Conservation (phyloP, 192 early-diverging fungal genomes). For the Pilaira anomala region DNA sequence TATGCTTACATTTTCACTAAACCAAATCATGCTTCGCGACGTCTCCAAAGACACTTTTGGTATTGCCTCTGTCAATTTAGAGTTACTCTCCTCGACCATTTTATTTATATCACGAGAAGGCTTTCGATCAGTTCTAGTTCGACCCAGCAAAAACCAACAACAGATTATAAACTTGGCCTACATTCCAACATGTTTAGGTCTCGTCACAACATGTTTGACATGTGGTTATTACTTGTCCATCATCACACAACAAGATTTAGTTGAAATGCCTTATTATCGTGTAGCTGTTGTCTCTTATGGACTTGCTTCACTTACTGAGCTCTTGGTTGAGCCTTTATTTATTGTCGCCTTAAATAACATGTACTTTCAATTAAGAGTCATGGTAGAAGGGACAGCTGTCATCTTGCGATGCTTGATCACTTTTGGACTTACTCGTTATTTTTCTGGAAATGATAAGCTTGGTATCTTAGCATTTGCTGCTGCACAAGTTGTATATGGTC, state of each 20-base stretch:
- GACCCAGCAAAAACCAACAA: constrained; percentile 48
- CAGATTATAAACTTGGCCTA: constrained; percentile 72
- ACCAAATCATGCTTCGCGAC: constrained; percentile 72
- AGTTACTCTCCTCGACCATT: constrained; percentile 85
- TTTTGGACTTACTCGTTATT: constrained; percentile 54
- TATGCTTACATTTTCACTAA: constrained; percentile 77
- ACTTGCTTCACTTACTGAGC: constrained; percentile 74
- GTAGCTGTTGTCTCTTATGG: constrained; percentile 64
- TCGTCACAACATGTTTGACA: constrained; percentile 54
- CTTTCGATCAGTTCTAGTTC: constrained; percentile 68
- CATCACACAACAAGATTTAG: constrained; percentile 17
- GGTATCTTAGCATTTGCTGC: constrained; percentile 77
- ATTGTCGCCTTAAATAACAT: constrained; percentile 67
- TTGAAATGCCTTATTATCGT: constrained; percentile 46
- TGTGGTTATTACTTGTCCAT: constrained; percentile 48
- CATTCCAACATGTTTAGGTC: constrained; percentile 61
- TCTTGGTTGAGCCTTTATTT: constrained; percentile 84
- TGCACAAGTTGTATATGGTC: constrained; percentile 73
- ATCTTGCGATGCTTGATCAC: constrained; percentile 68
- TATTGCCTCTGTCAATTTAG: constrained; percentile 76
- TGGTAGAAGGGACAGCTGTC: constrained; percentile 81
- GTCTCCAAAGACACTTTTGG: constrained; percentile 75
- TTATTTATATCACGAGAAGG: constrained; percentile 89
- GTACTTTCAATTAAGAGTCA: constrained; percentile 74
- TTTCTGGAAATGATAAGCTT: constrained; percentile 42